These are phyloP conservation scores for Cubamyces lactineus DNA, from an alignment of 768 basidiomycete genomes.

Conservation along the genomic window DNA sequence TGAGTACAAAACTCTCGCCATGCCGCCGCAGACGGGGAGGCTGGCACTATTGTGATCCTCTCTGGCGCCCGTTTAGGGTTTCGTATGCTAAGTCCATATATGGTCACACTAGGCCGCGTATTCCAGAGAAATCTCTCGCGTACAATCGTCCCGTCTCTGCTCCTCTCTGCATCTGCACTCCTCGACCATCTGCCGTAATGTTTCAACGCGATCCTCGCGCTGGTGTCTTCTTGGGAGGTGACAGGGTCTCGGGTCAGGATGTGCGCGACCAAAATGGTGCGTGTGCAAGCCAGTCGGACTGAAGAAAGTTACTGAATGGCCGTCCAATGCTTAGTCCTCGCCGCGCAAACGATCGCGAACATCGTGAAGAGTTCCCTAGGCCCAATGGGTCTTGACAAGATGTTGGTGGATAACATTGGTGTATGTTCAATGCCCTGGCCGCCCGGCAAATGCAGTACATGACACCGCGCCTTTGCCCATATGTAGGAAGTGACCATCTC, in stretches of 20 bases:
- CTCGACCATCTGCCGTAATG: conserved; percentile 45
- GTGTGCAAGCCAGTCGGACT: conserved; percentile 25
- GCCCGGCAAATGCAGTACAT: neutral
- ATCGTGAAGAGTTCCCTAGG: conserved; percentile 96
- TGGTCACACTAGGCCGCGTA: conserved; percentile 9
- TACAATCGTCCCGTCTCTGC: conserved; percentile 2
- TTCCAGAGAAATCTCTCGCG: conserved; percentile 20
- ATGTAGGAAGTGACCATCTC: conserved; percentile 97
- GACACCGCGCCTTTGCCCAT: neutral
- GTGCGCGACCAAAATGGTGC: conserved; percentile 96
- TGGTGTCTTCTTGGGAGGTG: conserved; percentile 92
- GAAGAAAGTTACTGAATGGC: conserved; percentile 4
- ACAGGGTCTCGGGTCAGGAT: conserved; percentile 92
- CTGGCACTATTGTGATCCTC: no score
- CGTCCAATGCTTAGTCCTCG: conserved; percentile 66
- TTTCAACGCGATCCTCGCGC: conserved; percentile 92
- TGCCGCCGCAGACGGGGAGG: no score
- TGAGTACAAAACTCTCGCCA: no score
- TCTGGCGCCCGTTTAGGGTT: no score
- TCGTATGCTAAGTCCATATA: neutral
- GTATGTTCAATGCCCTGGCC: conserved; percentile 47
- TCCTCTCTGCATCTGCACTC: conserved; percentile 2
- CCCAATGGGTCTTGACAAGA: conserved; percentile 93
- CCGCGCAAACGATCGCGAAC: conserved; percentile 96
- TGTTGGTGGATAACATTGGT: conserved; percentile 98